These are phyloP conservation scores for Stagonosporopsis cucurbitacearum DNA, from an alignment of 2,329 filamentous ascomycete species.

Conservation along the genomic window DNA sequence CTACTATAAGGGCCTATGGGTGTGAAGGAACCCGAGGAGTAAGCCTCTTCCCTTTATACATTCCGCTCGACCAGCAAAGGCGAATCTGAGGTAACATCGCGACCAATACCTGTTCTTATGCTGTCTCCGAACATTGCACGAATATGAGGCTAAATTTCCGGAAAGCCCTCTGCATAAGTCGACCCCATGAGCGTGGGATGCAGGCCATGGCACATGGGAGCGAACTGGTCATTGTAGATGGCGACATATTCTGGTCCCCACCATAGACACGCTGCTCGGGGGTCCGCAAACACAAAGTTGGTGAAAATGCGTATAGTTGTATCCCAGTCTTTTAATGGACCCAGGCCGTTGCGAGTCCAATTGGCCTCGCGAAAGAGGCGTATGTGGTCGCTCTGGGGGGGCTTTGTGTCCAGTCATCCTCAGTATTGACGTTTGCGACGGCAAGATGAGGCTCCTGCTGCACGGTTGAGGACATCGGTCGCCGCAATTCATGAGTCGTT, in stretches of 20 bases:
- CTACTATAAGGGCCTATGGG: conserved; percentile 25
- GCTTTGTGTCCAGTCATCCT: conserved; percentile 28
- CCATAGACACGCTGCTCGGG: conserved; percentile 34
- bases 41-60: conserved; percentile 33
- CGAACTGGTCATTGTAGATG: conserved; percentile 36
- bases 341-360: conserved; percentile 29
- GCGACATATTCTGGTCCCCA: conserved; percentile 36
- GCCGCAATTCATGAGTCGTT: neutral
- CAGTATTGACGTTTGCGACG: neutral
- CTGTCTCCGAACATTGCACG: conserved; percentile 28
- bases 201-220: conserved; percentile 24
- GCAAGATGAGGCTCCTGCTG: neutral
- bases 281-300: conserved; percentile 35
- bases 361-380: conserved; percentile 32
- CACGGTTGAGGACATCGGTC: neutral
- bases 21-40: conserved; percentile 34
- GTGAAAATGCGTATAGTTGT: conserved; percentile 27
- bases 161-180: conserved; percentile 27
- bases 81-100: conserved; percentile 24
- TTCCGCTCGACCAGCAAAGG: conserved; percentile 30
- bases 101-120: conserved; percentile 21
- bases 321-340: conserved; percentile 26
- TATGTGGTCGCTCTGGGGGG: conserved; percentile 31
- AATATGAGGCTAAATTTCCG: conserved; percentile 29
- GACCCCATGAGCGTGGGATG: conserved; percentile 37